These are phyloP conservation scores for Sideroxylon spinosum DNA, from an alignment of 179 eudicot genomes.

Conservation along the genomic window DNA sequence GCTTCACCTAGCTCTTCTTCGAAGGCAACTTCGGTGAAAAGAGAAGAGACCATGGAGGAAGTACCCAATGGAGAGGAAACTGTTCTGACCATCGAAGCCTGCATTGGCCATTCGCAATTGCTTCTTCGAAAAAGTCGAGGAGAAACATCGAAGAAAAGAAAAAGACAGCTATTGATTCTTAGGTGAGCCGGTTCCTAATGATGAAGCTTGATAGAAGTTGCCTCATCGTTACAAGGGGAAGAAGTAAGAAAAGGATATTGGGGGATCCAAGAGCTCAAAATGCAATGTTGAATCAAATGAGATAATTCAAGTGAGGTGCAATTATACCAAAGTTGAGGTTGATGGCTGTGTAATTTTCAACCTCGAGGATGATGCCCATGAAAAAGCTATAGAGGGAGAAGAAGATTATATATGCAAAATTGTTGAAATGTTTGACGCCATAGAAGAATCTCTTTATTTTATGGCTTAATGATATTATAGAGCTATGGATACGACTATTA, in stretches of 20 bases:
- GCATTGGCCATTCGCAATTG: not conserved
- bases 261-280: not conserved
- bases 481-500: slow-evolving; percentile 56
- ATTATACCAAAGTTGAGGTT: slow-evolving; percentile 24
- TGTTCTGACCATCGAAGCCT: not conserved
- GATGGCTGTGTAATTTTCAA: slow-evolving; percentile 21
- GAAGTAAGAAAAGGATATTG: not conserved
- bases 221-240: slow-evolving; percentile 13
- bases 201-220: slow-evolving; percentile 8
- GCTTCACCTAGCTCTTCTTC: slow-evolving; percentile 2
- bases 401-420: slow-evolving; percentile 52
- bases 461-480: slow-evolving; percentile 77
- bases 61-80: not conserved
- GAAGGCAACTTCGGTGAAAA: not conserved
- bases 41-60: too few relatives aligned
- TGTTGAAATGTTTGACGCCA: slow-evolving; percentile 60
- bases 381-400: slow-evolving; percentile 48
- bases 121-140: not conserved
- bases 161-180: not conserved
- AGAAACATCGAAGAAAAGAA: not conserved
- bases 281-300: slow-evolving; percentile 11
- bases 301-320: slow-evolving; percentile 23
- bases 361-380: slow-evolving; percentile 33
- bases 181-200: slow-evolving; percentile 6
- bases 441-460: slow-evolving; percentile 44